Base-by-base conservation (phyloP, 1,284 basidiomycete species). In the Vanrija pseudolonga region DNA sequence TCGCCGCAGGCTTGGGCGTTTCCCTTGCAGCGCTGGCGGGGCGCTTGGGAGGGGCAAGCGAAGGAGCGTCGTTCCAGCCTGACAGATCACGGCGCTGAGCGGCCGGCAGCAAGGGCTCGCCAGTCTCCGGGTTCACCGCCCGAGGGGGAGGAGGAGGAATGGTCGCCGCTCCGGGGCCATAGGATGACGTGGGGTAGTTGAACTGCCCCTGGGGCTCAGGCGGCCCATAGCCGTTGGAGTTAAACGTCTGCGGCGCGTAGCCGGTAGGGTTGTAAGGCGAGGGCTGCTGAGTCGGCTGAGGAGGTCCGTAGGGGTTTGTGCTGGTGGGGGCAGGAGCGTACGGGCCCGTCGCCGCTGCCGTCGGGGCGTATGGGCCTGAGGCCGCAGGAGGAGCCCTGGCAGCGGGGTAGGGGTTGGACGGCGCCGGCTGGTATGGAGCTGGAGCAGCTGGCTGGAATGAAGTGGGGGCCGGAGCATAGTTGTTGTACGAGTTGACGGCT, bases 21-120 rank as follows among this genome's bases (percentile, higher is more conserved):
- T 76, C 62, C 49, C 72, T 79, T 8, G 80, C 68, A 2, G 82
- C 78, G 38, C 80, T 79, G 2, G 85, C 80, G 2, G 81, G 81
- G n/a, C 76, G 67, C 49, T 85, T 84, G 47, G 81, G 78, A 14
- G 77, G 60, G 15, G 81, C 66, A 8, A 83, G 64, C 15, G 57
- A 65, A 1, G 76, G 73, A 4, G 78, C 75, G 2, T 98, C 94
- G 69, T 98, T 98, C 93, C 93, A 98, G 0, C 90, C 90, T 11
- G 85, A 83, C 42, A 86, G 85, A 57, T 88, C 87, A 41, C 78
- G 76, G 23, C 75, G 67, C 48, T 71, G 69, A 23, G 73, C 68
- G 11, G 72, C 75, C 3, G 76, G 68, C 19, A 76, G 60, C 17
- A 69, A 58, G 17, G 66, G 64, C 2, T 65, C 62, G 20, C 63